These are phyloP conservation scores for Cryptosporidium tyzzeri DNA, from an alignment of 169 alveolate genomes.

Conservation along the genomic window DNA sequence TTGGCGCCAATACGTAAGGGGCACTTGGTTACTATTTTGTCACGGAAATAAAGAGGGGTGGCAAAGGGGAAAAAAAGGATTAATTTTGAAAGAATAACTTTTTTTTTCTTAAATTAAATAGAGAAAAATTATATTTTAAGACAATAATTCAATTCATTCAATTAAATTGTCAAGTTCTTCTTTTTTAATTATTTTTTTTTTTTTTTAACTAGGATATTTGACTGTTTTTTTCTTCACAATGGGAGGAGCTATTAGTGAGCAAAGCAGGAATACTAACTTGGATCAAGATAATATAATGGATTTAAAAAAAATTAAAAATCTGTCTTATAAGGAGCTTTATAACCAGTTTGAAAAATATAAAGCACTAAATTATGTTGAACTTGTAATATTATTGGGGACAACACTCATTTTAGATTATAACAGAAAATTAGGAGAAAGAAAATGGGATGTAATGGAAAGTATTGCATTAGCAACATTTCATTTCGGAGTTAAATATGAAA, in stretches of 20 bases:
- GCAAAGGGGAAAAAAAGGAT: not conserved
- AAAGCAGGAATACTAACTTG: not conserved
- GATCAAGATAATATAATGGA: not conserved
- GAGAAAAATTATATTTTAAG: too few relatives aligned
- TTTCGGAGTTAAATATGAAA: not conserved
- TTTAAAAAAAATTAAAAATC: not conserved
- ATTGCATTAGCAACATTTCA: constrained; percentile 37
- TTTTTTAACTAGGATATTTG: not conserved
- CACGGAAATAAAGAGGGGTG: constrained; percentile 13
- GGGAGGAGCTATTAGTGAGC: not conserved
- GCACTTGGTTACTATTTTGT: not conserved
- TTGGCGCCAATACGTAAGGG: not conserved
- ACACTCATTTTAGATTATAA: constrained; percentile 30
- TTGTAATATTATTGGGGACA: constrained; percentile 21
- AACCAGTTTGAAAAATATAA: constrained; percentile 4
- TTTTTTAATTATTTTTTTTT: too few relatives aligned
- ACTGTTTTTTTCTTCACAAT: not conserved
- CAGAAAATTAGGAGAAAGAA: constrained; percentile 2
- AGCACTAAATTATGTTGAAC: not conserved
- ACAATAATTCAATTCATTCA: too few relatives aligned
- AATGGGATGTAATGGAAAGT: constrained; percentile 70
- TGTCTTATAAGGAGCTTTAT: not conserved
- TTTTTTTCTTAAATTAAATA: not conserved
- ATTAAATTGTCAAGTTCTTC: too few relatives aligned
- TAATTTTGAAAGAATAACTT: not conserved